phyloP scores from a whole-genome alignment of 176 grass and related monocot species.

The Ensete glaucum region DNA sequence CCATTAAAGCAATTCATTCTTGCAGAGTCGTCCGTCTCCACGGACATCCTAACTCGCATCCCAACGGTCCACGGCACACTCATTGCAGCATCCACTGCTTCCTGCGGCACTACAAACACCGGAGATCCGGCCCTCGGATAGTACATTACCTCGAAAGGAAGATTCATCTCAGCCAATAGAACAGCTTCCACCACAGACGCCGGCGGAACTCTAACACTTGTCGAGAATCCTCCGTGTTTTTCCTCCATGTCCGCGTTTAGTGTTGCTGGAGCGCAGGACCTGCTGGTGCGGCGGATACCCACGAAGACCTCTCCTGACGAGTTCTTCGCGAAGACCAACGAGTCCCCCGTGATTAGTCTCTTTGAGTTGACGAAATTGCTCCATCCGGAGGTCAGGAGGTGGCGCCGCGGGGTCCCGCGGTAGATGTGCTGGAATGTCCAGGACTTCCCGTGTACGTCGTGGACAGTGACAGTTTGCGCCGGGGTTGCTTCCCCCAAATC shows the following conservation, averaged over 20 bases:
- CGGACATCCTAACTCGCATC: constrained; percentile 37
- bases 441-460: constrained; percentile 10
- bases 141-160: constrained; percentile 41
- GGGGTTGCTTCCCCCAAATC: constrained; percentile 36
- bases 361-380: constrained; percentile 68
- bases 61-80: constrained; percentile 9
- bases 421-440: constrained; percentile 74
- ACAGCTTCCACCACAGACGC: constrained; percentile 21
- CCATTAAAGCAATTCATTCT: constrained; percentile 33
- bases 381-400: constrained; percentile 83
- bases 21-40: constrained; percentile 33
- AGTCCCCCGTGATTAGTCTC: constrained; percentile 50
- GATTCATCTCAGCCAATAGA: constrained; percentile 12
- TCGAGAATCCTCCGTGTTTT: not conserved
- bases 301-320: constrained; percentile 18
- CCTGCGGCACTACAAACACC: constrained; percentile 51
- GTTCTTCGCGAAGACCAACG: constrained; percentile 37
- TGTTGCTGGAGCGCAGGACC: constrained; percentile 2
- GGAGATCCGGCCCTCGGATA: constrained; percentile 36
- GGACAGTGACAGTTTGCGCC: constrained; percentile 34
- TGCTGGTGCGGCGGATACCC: constrained; percentile 26
- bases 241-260: too few relatives aligned
- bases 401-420: constrained; percentile 59
- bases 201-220: constrained; percentile 26
- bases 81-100: constrained; percentile 34